Conservation (phyloP, 192 early-diverging fungal genomes). For the Podila epigama region DNA sequence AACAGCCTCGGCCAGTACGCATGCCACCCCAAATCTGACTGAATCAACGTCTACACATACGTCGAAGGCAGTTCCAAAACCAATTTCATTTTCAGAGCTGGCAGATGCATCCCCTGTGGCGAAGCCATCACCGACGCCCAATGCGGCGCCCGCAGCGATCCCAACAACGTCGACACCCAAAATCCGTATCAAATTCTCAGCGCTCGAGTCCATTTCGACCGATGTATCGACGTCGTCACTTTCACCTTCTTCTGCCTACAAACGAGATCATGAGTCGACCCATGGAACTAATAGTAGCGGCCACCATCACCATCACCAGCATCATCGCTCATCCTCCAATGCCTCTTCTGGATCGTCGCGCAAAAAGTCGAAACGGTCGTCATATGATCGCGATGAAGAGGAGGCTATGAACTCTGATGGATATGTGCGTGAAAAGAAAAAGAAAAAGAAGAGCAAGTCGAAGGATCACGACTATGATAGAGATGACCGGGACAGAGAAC, state of each 20-base stretch:
- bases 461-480: conserved; percentile 7
- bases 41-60: background rate
- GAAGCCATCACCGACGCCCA: background rate
- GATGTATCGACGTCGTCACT: background rate
- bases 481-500: conserved; percentile 6
- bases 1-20: conserved; percentile 3
- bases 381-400: conserved; percentile 36
- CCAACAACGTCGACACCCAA: conserved; percentile 39
- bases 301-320: conserved; percentile 4
- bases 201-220: conserved; percentile 16
- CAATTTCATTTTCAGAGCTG: conserved; percentile 38
- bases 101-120: conserved; percentile 7
- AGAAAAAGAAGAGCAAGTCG: conserved; percentile 45
- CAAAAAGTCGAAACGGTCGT: conserved; percentile 35
- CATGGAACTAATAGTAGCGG: too few species aligned
- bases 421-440: conserved; percentile 25
- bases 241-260: conserved; percentile 2
- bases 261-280: conserved; percentile 38
- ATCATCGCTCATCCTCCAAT: conserved; percentile 27
- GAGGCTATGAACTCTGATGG: conserved; percentile 23
- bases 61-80: conserved; percentile 15
- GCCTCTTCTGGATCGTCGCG: conserved; percentile 32
- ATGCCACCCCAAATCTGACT: background rate
- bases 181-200: conserved; percentile 46
- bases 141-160: conserved; percentile 9